A percentile compares a stretch with the other conserved stretches of the same genome.
phyloP scores from a whole-genome alignment of 2,329 filamentous ascomycete species.

The Graphium sp. region DNA sequence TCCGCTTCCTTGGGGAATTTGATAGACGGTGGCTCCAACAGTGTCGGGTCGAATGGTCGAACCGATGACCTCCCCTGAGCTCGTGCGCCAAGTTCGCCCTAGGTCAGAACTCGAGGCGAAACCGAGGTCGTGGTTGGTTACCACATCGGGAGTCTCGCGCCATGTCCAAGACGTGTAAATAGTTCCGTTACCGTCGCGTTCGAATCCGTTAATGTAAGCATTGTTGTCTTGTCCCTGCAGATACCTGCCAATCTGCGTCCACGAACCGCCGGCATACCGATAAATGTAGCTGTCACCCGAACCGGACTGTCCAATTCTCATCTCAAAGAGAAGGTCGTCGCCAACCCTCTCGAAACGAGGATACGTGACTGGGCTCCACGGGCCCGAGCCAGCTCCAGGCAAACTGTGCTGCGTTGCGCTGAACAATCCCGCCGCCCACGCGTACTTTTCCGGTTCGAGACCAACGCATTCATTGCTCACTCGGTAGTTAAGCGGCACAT shows the following conservation, averaged over 20 bases:
- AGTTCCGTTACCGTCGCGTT: conserved; percentile 3
- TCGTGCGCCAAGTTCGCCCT: conserved; percentile 7
- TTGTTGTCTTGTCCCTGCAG: conserved; percentile 7
- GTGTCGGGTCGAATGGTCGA: conserved; percentile 1
- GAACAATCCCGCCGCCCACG: conserved; percentile 7
- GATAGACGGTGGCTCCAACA: conserved; percentile 3
- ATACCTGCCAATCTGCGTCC: conserved; percentile 7
- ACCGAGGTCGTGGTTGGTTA: conserved; percentile 8
- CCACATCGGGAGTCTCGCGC: conserved; percentile 8
- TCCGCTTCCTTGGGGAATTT: conserved; percentile 7
- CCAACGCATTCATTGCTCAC: conserved; percentile 6
- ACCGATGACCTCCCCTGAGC: conserved; percentile 4
- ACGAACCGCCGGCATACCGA: conserved; percentile 6
- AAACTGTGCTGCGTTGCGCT: conserved; percentile 6
- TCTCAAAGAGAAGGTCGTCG: conserved; percentile 8
- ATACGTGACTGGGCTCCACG: conserved; percentile 8
- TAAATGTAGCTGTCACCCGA: conserved; percentile 8
- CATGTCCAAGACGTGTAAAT: conserved; percentile 8
- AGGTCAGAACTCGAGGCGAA: conserved; percentile 7
- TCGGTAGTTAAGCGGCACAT: conserved; percentile 9
- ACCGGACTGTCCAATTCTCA: conserved; percentile 8
- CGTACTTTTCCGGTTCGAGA: conserved; percentile 1
- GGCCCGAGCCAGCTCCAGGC: conserved; percentile 5
- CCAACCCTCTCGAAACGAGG: conserved; percentile 7
- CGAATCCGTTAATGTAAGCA: conserved; percentile 9